Evolutionary conservation across 1,284 basidiomycete species (phyloP).

Genomic region (Boletus sp.): DNA sequence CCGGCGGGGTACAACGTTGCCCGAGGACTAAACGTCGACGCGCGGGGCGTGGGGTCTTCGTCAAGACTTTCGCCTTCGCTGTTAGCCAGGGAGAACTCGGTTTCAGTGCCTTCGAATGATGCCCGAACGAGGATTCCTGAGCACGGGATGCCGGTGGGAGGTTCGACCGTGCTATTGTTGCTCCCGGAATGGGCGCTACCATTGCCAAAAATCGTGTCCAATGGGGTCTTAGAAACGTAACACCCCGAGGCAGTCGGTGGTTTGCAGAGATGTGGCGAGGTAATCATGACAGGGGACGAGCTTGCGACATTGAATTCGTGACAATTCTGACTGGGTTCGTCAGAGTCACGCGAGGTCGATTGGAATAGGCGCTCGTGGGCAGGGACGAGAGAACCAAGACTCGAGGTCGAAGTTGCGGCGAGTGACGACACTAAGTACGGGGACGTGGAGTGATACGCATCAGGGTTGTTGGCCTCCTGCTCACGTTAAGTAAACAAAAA

Average conservation of each 20-base stretch:
- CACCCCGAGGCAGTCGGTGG: neutral
- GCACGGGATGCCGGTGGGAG: neutral
- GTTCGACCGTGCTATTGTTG: conserved; percentile 4
- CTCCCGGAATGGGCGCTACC: conserved; percentile 1
- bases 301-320: neutral
- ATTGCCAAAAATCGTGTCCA: conserved; percentile 9
- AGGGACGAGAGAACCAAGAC: conserved; percentile 31
- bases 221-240: neutral
- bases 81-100: conserved; percentile 8
- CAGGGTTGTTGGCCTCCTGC: conserved; percentile 11
- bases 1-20: neutral
- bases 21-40: conserved; percentile 18
- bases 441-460: neutral
- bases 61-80: conserved; percentile 11
- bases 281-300: conserved; percentile 12
- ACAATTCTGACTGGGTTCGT: neutral
- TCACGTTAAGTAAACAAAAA: conserved; percentile 6
- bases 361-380: conserved; percentile 27
- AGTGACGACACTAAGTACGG: conserved; percentile 16
- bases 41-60: conserved; percentile 28
- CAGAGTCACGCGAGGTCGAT: conserved; percentile 9
- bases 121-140: neutral
- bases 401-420: conserved; percentile 27
- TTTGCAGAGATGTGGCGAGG: neutral
- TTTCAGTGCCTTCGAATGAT: conserved; percentile 6